Conservation (phyloP, 306 rosid species). For the Glycine tomentella region DNA sequence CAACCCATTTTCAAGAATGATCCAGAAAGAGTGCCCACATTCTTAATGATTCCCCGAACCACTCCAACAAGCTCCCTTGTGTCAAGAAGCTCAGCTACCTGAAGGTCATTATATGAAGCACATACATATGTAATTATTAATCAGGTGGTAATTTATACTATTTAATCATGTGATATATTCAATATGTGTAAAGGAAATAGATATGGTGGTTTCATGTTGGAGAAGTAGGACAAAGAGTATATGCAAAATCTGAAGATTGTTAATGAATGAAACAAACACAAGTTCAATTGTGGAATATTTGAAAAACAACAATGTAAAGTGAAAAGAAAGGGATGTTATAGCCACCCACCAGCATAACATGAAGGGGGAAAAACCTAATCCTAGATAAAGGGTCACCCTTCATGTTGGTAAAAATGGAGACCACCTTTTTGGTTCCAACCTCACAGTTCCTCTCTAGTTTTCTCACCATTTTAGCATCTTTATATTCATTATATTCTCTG, state of each 20-base stretch:
- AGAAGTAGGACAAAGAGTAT: not conserved
- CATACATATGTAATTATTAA: not conserved
- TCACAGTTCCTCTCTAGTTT: conserved; percentile 17
- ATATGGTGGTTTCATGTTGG: not conserved
- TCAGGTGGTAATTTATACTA: not conserved
- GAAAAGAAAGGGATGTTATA: no score
- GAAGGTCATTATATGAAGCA: not conserved
- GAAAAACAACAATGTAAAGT: not conserved
- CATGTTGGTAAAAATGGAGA: conserved; percentile 29
- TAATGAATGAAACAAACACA: not conserved
- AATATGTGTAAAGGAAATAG: not conserved
- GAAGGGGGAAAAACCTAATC: conserved; percentile 35
- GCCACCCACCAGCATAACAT: conserved; percentile 17
- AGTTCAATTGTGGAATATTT: not conserved
- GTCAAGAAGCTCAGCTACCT: conserved; percentile 29
- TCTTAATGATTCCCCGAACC: conserved; percentile 3
- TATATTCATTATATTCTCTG: conserved; percentile 5
- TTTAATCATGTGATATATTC: not conserved
- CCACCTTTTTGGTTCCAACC: not conserved
- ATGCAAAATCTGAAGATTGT: conserved; percentile 5
- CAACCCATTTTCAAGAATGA: conserved; percentile 29
- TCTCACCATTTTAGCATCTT: conserved; percentile 23
- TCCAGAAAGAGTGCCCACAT: conserved; percentile 17
- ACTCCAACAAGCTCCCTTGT: conserved; percentile 24
- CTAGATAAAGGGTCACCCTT: conserved; percentile 20